phyloP scores from a whole-genome alignment of 139 green algal genomes.

The Monoraphidium neglectum region DNA sequence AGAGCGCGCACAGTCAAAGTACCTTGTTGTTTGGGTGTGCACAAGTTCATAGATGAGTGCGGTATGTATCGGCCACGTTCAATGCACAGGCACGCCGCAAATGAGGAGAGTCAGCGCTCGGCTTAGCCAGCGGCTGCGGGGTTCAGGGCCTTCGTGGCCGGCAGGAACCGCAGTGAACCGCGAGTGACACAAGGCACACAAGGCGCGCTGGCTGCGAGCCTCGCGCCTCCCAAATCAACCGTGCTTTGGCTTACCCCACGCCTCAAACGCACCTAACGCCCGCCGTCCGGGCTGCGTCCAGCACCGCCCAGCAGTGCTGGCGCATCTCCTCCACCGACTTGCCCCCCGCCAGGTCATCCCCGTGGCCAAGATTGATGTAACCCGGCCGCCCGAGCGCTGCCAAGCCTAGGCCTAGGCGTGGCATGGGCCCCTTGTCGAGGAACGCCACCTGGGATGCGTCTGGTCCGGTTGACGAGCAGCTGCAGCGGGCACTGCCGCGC shows the following conservation, averaged over 20 bases:
- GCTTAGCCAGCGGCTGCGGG: neutral
- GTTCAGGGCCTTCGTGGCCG: neutral
- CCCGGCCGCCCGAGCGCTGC: conserved; percentile 55
- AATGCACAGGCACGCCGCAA: neutral
- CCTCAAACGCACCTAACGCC: conserved; percentile 39
- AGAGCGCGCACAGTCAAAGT: conserved; percentile 48
- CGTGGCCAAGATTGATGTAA: conserved; percentile 68
- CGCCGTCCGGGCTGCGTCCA: conserved; percentile 36
- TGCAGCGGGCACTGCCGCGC: too few species aligned
- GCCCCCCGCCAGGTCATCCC: conserved; percentile 25
- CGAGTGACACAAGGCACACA: neutral
- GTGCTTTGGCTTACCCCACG: neutral
- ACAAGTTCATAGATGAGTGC: neutral
- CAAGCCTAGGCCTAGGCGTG: conserved; percentile 52
- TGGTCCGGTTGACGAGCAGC: too few species aligned
- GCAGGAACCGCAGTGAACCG: neutral
- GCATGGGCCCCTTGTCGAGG: conserved; percentile 19
- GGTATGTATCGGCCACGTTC: neutral
- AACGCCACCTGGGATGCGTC: too few species aligned
- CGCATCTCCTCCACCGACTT: conserved; percentile 51
- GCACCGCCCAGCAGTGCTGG: conserved; percentile 39
- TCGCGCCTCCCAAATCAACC: neutral
- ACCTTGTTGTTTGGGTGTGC: conserved; percentile 13
- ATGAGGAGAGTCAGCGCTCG: neutral
- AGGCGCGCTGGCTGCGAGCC: neutral